These are phyloP conservation scores for Pisolithus albus DNA, from an alignment of 768 basidiomycete genomes.

Conservation along the genomic window DNA sequence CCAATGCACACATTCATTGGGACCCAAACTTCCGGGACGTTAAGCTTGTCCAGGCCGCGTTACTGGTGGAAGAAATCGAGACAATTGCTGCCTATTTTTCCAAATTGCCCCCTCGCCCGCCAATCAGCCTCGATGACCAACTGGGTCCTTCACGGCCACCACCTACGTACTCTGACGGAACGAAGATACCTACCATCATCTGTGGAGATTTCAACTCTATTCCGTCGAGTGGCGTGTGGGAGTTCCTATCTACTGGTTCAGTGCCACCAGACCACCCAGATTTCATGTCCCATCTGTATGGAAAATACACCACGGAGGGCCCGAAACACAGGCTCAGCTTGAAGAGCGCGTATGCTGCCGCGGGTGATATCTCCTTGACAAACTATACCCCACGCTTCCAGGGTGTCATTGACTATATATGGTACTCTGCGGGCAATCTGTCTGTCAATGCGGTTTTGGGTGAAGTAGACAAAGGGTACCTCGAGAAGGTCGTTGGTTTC, in stretches of 20 bases:
- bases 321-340: constrained; percentile 71
- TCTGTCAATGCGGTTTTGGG: constrained; percentile 79
- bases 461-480: constrained; percentile 76
- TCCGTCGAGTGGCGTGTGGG: constrained; percentile 83
- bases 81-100: constrained; percentile 84
- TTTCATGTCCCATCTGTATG: constrained; percentile 88
- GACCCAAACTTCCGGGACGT: constrained; percentile 90
- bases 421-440: constrained; percentile 73
- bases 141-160: constrained; percentile 37
- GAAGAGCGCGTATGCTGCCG: constrained; percentile 74
- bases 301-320: constrained; percentile 87
- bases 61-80: constrained; percentile 88
- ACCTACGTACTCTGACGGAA: constrained; percentile 73
- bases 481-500: constrained; percentile 91
- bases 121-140: constrained; percentile 26
- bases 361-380: constrained; percentile 65
- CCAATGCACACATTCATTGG: constrained; percentile 92
- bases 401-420: constrained; percentile 89
- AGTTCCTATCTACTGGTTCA: constrained; percentile 72
- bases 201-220: constrained; percentile 96
- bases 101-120: constrained; percentile 64
- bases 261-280: constrained; percentile 76
- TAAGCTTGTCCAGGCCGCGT: constrained; percentile 92
- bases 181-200: constrained; percentile 85
- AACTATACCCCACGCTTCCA: constrained; percentile 87